A percentile compares a stretch with the other conserved stretches of the same genome.
Evolutionary conservation across 495 filamentous ascomycete genomes (phyloP).

Genomic region (Mycothermus thermophilus): DNA sequence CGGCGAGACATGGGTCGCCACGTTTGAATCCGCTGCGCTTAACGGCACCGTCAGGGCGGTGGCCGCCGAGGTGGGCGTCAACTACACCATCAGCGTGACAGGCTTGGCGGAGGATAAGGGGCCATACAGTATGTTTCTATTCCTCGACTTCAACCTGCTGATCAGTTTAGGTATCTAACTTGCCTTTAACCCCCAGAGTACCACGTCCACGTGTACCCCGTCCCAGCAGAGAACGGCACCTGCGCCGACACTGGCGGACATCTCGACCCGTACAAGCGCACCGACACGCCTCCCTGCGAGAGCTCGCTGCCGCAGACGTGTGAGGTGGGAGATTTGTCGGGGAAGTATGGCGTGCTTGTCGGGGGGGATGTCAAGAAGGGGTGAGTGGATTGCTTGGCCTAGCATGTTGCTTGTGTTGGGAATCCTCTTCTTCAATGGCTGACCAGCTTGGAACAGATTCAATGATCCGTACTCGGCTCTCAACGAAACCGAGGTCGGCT

Average conservation of each 20-base stretch:
- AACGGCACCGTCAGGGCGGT: slow-evolving; percentile 45
- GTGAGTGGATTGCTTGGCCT: slow-evolving; percentile 3
- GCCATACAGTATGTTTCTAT: slow-evolving; percentile 58
- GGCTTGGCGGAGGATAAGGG: slow-evolving; percentile 49
- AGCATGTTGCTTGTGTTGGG: too few species aligned
- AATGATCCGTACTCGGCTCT: slow-evolving; percentile 54
- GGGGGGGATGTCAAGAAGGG: slow-evolving; percentile 25
- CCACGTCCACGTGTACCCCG: slow-evolving; percentile 60
- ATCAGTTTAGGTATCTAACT: not conserved
- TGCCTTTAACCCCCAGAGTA: slow-evolving; percentile 45
- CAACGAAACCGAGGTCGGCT: slow-evolving; percentile 40
- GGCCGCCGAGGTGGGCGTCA: slow-evolving; percentile 41
- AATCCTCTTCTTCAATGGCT: too few species aligned
- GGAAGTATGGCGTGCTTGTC: slow-evolving; percentile 60
- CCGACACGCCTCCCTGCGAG: slow-evolving; percentile 52
- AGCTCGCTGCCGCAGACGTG: slow-evolving; percentile 47
- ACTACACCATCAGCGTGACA: slow-evolving; percentile 43
- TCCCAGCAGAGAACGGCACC: slow-evolving; percentile 58
- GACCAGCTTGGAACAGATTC: slow-evolving; percentile 37
- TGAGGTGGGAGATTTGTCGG: slow-evolving; percentile 68
- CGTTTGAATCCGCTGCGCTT: slow-evolving; percentile 30
- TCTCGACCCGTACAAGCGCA: slow-evolving; percentile 38
- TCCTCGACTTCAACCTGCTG: not conserved
- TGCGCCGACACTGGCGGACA: slow-evolving; percentile 57
- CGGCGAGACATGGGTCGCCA: slow-evolving; percentile 42